Evolutionary conservation across 306 rosid genomes (phyloP), one percentile per base, ranked within the genome.

Genomic region (Lathyrus oleraceus): DNA sequence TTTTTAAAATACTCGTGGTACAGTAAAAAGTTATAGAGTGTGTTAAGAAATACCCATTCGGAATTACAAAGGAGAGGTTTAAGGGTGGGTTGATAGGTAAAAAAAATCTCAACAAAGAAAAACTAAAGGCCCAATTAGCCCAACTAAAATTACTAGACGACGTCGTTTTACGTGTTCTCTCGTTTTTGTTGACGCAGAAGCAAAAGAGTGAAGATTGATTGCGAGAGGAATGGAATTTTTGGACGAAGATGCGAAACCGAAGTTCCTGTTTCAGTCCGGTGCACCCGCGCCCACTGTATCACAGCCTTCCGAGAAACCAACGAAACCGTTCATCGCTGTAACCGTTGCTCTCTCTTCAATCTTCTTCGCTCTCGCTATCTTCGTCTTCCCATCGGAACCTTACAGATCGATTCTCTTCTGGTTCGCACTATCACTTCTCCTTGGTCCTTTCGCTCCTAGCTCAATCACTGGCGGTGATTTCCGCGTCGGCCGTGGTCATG

Each of bases 391-490:
- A 71, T 75, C 81, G 4, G 86, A 82, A 38, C 86, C 83, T 54
- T 62, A 61, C 47, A n/a, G 23, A 78, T 93, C 97, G 14, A 63
- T 93, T 45, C 75, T 93, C 70, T 54, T 93, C 44, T 93, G 98
- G 98, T 42, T 88, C 54, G 79, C 98, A 54, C 82, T 90, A 52
- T 90, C 98, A 0, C 74, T 93, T 77, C 83, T 90, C 51, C 0
- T 93, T 23, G 97, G 98, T 7, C 98, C 97, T n/a, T 87, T 90
- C 52, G 96, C 98, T 1, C 86, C 86, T 0, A 44, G 13, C 28
- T 67, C 86, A 0, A 53, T 79, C 83, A 82, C 86, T 30, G 86
- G 66, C n/a, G 86, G 86, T 20, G 74, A 79, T 32, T 2, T 72
- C 56, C 76, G 79, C 30, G 86, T 82, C 6, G 86, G 86, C 38